Evolutionary conservation across 2,329 filamentous ascomycete species (phyloP).

Genomic region (Colletotrichum sp.): DNA sequence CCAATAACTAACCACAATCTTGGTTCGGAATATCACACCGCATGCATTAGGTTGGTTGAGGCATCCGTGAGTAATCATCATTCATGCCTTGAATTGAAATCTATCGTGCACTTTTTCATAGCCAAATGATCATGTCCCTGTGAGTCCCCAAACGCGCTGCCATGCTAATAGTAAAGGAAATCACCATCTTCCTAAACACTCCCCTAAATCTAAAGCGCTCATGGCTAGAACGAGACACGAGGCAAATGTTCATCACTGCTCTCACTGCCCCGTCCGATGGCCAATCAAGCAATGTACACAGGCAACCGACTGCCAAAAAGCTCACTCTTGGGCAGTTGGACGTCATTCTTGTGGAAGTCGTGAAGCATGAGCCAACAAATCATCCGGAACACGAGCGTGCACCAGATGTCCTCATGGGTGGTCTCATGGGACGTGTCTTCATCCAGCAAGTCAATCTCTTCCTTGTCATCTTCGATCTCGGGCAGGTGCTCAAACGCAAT

Average conservation of each 20-base stretch:
- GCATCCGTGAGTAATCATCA: neutral
- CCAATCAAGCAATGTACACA: conserved; percentile 44
- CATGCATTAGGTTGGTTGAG: neutral
- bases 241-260: no score
- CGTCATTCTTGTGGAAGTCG: conserved; percentile 60
- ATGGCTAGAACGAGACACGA: no score
- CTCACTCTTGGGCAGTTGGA: conserved; percentile 56
- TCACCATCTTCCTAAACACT: no score
- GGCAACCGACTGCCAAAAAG: conserved; percentile 60
- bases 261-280: no score
- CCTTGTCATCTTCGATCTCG: no score
- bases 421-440: no score
- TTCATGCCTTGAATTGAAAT: neutral
- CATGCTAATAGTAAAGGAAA: no score
- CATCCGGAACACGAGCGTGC: conserved; percentile 61
- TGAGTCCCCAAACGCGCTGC: no score
- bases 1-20: neutral
- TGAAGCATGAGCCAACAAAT: conserved; percentile 64
- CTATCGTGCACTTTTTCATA: neutral
- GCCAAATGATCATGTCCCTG: neutral
- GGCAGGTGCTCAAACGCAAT: no score
- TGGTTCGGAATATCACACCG: neutral
- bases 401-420: conserved; percentile 49
- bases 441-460: no score
- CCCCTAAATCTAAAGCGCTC: no score